phyloP scores from a whole-genome alignment of 257 asterid species.

The Prunella vulgaris region DNA sequence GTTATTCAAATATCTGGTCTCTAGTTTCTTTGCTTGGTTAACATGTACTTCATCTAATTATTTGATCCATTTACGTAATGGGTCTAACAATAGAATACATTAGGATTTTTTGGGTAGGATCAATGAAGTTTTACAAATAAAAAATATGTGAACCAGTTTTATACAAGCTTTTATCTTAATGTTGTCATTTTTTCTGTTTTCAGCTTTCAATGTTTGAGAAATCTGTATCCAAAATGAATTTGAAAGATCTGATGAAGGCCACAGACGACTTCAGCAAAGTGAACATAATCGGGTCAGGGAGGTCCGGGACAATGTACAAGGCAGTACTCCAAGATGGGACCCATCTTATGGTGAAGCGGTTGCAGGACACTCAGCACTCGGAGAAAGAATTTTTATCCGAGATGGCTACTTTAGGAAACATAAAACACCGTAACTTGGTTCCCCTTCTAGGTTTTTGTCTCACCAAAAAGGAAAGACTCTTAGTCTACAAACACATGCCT shows the following conservation, averaged over 20 bases:
- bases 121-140: background rate
- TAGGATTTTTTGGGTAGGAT: background rate
- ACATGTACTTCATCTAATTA: background rate
- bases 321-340: conserved; percentile 61
- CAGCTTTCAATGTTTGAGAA: conserved; percentile 72
- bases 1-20: background rate
- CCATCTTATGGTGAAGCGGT: conserved; percentile 56
- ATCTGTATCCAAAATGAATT: conserved; percentile 57
- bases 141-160: background rate
- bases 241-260: conserved; percentile 70
- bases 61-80: background rate
- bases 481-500: conserved; percentile 56
- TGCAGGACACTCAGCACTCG: conserved; percentile 63
- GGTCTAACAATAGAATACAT: background rate
- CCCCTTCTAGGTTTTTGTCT: conserved; percentile 64
- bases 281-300: conserved; percentile 55
- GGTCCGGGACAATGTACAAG: conserved; percentile 66
- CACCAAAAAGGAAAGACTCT: conserved; percentile 53
- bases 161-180: background rate
- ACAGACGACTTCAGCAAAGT: conserved; percentile 58
- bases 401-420: conserved; percentile 51
- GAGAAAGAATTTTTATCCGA: conserved; percentile 59
- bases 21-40: background rate
- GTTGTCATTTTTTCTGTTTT: conserved; percentile 15
- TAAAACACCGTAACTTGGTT: conserved; percentile 58